Evolutionary conservation across 1,139 yeast species (phyloP).

Genomic region (Yamadazyma dushanensis): DNA sequence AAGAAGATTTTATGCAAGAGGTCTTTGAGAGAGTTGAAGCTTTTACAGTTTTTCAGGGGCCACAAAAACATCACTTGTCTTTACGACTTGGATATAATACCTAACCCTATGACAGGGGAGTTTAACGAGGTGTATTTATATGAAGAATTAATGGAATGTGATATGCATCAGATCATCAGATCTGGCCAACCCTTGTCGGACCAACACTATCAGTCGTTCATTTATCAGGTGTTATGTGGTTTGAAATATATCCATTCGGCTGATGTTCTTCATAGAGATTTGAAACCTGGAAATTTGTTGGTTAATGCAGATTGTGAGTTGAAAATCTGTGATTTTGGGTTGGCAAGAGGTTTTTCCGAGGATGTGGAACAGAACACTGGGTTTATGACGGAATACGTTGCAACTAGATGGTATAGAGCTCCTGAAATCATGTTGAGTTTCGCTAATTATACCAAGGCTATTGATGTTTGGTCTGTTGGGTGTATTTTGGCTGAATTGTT

Average conservation of each 20-base stretch:
- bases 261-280: conserved; percentile 89
- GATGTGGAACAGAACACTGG: conserved; percentile 88
- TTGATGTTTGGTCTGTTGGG: conserved; percentile 97
- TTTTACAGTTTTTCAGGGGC: conserved; percentile 88
- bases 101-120: conserved; percentile 62
- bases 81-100: conserved; percentile 89
- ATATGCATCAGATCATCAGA: conserved; percentile 93
- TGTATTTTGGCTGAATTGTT: conserved; percentile 91
- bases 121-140: conserved; percentile 91
- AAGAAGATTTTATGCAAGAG: conserved; percentile 87
- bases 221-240: conserved; percentile 91
- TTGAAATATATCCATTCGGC: conserved; percentile 88
- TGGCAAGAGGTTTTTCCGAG: conserved; percentile 90
- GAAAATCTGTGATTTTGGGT: conserved; percentile 94
- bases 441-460: conserved; percentile 92
- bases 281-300: conserved; percentile 89
- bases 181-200: conserved; percentile 94
- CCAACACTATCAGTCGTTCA: conserved; percentile 89
- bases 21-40: conserved; percentile 83
- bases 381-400: conserved; percentile 92
- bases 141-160: conserved; percentile 97
- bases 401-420: conserved; percentile 97
- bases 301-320: conserved; percentile 96
- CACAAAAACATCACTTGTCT: conserved; percentile 91
- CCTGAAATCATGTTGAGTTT: conserved; percentile 96